Evolutionary conservation across 805 yeast genomes (phyloP).

Genomic region (Phaffomyces thermotolerans): DNA sequence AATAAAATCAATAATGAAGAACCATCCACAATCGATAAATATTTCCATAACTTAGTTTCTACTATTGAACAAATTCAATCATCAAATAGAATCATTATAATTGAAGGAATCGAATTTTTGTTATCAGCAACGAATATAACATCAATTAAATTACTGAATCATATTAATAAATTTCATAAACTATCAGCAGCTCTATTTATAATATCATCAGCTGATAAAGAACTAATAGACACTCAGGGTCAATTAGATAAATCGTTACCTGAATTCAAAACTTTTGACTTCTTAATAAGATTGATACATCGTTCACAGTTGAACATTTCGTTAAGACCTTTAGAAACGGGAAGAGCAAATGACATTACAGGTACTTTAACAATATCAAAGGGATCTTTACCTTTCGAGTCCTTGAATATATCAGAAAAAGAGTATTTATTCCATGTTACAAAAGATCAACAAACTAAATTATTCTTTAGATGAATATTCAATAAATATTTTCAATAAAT

Average conservation of each 20-base stretch:
- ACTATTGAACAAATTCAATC: conserved; percentile 1
- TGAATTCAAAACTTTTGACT: conserved; percentile 37
- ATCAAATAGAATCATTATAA: conserved; percentile 26
- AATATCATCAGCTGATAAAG: conserved; percentile 34
- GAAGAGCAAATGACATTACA: conserved; percentile 75
- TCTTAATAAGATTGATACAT: conserved; percentile 41
- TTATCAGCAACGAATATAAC: conserved; percentile 34
- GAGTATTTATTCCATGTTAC: conserved; percentile 56
- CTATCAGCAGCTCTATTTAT: conserved; percentile 30
- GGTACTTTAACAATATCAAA: conserved; percentile 56
- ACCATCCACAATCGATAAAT: conserved; percentile 9
- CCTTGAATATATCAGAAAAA: conserved; percentile 38
- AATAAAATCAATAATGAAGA: conserved; percentile 23
- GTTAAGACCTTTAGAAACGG: conserved; percentile 65
- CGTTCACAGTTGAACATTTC: conserved; percentile 46
- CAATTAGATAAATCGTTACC: conserved; percentile 24
- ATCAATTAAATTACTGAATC: conserved; percentile 29
- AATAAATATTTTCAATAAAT: conserved; percentile 1
- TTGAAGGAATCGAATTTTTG: conserved; percentile 43
- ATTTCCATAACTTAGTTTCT: neutral
- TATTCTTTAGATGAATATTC: conserved; percentile 29
- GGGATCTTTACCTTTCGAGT: conserved; percentile 33
- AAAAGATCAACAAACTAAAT: conserved; percentile 40
- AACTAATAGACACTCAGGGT: conserved; percentile 25
- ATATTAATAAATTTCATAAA: conserved; percentile 29